Evolutionary conservation across 78 protist species (phyloP), one percentile per base, ranked within the genome.

Genomic region (Isochrysis galbana): DNA sequence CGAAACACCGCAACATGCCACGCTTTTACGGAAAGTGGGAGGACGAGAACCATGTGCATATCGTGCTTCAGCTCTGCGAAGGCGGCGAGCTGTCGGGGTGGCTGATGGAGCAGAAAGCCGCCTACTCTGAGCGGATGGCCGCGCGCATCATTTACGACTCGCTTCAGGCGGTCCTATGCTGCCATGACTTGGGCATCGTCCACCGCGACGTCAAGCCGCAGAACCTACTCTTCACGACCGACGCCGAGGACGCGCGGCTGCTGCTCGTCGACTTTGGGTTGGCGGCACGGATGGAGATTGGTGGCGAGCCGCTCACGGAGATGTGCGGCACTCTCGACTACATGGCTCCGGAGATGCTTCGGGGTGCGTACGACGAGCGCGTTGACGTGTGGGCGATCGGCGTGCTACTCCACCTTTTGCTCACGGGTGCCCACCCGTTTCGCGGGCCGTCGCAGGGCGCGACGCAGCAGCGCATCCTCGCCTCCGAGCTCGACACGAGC

Each of bases 191-290:
- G 29, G 80, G 80, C 70, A 5, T 70, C 41, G 80, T 70, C 32
- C 80, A 70, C 80, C 80, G 80, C 41, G 80, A 70, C 41, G 36
- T 70, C 80, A 70, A 70, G 41, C 80, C 80, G 80, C 80, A 70
- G 39, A 70, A 70, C 41, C 80, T 70, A 23, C 36, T 70, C 29
- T 70, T 70, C 41, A 2, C 39, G 17, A 5, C 36, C 1, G 29
- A 36, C 10, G 2, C 36, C 45, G n/a, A 5, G 25, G 80, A 29
- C 42, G 80, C 42, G 80, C 41, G 4, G 41, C 80, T 70, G 44
- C 29, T 36, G 80, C 80, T 70, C 32, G 41, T 34, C 41, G 80
- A 70, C 80, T 70, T 26, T 5, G 99, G 99, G 5, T 93, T 98
- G 34, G 99, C 97, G 1, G 98, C 80, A 41, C 80, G 80, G n/a